Evolutionary conservation across 2,329 filamentous ascomycete genomes (phyloP).

Genomic region (Tolypocladium sp.): DNA sequence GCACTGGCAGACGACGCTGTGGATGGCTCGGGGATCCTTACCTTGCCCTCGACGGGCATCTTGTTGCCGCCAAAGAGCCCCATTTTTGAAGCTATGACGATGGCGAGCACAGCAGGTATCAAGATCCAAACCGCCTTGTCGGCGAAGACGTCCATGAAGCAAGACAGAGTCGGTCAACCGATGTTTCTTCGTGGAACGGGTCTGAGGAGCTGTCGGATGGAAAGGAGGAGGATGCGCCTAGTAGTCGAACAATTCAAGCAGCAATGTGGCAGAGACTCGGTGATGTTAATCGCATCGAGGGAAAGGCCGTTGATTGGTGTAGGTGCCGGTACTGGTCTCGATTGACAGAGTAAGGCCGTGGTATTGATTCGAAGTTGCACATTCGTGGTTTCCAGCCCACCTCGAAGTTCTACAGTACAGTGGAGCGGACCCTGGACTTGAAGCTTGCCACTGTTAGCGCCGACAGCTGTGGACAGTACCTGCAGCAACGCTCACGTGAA

Average conservation of each 20-base stretch:
- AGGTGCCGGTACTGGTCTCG: background rate
- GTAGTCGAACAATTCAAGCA: background rate
- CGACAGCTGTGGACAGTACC: background rate
- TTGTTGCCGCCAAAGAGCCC: conserved; percentile 61
- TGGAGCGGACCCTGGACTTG: background rate
- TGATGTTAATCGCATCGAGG: background rate
- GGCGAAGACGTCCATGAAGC: conserved; percentile 4
- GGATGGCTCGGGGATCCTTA: conserved; percentile 26
- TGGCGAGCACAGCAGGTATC: conserved; percentile 19
- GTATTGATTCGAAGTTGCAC: background rate
- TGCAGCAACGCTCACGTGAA: background rate
- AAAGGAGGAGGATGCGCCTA: background rate
- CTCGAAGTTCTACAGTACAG: too few relatives aligned
- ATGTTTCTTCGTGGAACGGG: background rate
- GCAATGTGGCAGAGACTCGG: background rate
- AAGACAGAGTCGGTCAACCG: background rate
- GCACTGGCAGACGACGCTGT: conserved; percentile 1
- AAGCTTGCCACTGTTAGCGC: background rate
- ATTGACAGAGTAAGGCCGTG: background rate
- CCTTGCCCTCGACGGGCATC: conserved; percentile 78
- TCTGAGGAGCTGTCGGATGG: background rate
- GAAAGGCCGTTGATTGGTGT: background rate
- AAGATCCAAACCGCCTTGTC: conserved; percentile 11
- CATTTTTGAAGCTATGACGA: conserved; percentile 42
- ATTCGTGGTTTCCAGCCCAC: background rate